Conservation (phyloP, 768 basidiomycete species). For the Coprinellus aureogranulatus region DNA sequence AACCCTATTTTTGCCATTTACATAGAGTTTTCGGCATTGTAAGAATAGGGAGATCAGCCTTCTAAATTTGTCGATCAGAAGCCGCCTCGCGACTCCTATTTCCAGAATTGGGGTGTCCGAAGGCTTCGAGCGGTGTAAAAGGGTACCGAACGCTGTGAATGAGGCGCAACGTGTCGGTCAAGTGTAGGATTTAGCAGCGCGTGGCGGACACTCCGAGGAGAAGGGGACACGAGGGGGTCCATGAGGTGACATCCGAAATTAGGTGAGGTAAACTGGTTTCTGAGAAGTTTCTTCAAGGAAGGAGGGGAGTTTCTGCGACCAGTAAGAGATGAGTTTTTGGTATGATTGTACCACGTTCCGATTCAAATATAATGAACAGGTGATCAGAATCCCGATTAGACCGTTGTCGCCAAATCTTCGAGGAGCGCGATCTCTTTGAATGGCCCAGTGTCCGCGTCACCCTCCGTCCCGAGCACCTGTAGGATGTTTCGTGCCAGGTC, state of each 20-base stretch:
- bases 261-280: no score
- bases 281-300: no score
- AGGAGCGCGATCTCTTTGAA: conserved; percentile 50
- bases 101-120: not conserved
- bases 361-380: no score
- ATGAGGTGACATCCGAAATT: no score
- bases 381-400: no score
- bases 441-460: conserved; percentile 57
- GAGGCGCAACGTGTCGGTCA: not conserved
- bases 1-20: not conserved
- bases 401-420: conserved; percentile 30
- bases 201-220: conserved; percentile 1
- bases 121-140: not conserved
- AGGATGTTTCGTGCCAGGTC: conserved; percentile 30
- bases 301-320: no score
- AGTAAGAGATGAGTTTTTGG: no score
- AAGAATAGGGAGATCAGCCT: no score
- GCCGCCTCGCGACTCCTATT: not conserved
- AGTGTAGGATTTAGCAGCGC: not conserved
- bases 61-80: not conserved
- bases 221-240: not conserved
- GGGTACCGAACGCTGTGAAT: not conserved
- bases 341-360: no score
- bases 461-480: conserved; percentile 55
- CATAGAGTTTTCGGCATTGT: no score